phyloP scores from a whole-genome alignment of 208 protist species.

The Trypanosoma caninum region DNA sequence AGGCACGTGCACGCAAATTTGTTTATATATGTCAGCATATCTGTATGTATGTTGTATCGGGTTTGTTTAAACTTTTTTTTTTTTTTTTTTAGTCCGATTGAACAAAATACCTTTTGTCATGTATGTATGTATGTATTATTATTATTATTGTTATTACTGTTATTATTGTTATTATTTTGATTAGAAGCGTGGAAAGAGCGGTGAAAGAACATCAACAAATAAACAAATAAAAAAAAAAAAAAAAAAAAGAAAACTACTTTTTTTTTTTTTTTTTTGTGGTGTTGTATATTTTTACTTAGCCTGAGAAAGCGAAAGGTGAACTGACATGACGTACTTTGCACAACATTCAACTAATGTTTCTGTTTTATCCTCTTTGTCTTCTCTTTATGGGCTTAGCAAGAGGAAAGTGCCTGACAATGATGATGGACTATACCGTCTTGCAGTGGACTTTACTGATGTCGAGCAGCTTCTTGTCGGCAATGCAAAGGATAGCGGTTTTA shows the following conservation, averaged over 20 bases:
- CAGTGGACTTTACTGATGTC: slow-evolving; percentile 51
- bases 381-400: background rate
- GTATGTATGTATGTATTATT: too few species aligned
- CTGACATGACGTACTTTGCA: slow-evolving; percentile 21
- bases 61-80: too few species aligned
- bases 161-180: too few species aligned
- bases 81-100: too few species aligned
- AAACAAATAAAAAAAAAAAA: background rate
- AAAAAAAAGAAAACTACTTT: background rate
- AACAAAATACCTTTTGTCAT: too few species aligned
- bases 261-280: slow-evolving; percentile 4
- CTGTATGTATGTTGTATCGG: too few species aligned
- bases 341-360: background rate
- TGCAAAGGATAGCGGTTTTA: slow-evolving; percentile 24
- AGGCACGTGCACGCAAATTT: too few species aligned
- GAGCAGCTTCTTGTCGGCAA: slow-evolving; percentile 35
- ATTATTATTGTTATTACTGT: too few species aligned
- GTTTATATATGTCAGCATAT: too few species aligned
- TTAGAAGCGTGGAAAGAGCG: background rate
- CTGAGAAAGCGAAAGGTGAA: slow-evolving; percentile 4
- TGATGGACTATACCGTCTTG: slow-evolving; percentile 35
- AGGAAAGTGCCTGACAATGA: slow-evolving; percentile 22
- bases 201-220: background rate
- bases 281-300: slow-evolving; percentile 12
- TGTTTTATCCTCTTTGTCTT: background rate